phyloP scores from a whole-genome alignment of 2,329 filamentous ascomycete genomes.

The Pyricularia pennisetigena region DNA sequence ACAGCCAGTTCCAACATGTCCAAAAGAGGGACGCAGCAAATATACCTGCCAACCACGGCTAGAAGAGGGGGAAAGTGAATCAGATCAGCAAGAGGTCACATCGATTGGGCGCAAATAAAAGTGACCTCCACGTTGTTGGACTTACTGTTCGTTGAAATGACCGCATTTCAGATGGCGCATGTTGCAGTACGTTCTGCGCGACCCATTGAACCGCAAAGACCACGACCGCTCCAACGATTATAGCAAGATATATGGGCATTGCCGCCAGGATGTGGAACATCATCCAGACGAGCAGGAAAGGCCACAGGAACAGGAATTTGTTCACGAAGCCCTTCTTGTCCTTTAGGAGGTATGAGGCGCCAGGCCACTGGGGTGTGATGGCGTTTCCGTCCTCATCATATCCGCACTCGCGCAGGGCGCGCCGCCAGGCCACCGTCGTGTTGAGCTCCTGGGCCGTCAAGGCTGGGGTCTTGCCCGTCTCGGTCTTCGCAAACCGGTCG shows the following conservation, averaged over 20 bases:
- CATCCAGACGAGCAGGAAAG: slow-evolving; percentile 65
- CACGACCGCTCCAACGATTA: slow-evolving; percentile 60
- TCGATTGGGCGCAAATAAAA: slow-evolving; percentile 4
- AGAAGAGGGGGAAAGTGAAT: slow-evolving; percentile 20
- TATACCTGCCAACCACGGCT: slow-evolving; percentile 82
- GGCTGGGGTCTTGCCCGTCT: slow-evolving; percentile 81
- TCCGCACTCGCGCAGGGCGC: slow-evolving; percentile 17
- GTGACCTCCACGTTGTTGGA: slow-evolving; percentile 34
- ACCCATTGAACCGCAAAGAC: slow-evolving; percentile 67
- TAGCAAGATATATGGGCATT: slow-evolving; percentile 61
- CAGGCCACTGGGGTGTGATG: slow-evolving; percentile 59
- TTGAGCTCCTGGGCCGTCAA: slow-evolving; percentile 86
- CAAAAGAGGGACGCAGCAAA: slow-evolving; percentile 83
- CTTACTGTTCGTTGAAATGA: slow-evolving; percentile 70
- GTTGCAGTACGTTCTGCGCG: slow-evolving; percentile 68
- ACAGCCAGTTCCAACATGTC: slow-evolving; percentile 66
- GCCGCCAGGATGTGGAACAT: slow-evolving; percentile 64
- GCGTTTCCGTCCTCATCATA: slow-evolving; percentile 57
- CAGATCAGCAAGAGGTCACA: slow-evolving; percentile 9
- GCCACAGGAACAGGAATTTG: slow-evolving; percentile 84
- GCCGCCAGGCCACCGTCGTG: slow-evolving; percentile 51
- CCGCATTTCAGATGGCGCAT: slow-evolving; percentile 81
- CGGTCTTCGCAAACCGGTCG: slow-evolving; percentile 83
- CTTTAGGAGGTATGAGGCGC: slow-evolving; percentile 61
- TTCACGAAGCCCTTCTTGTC: slow-evolving; percentile 70